Base-by-base conservation (phyloP, 2,329 filamentous ascomycete genomes). In the Ceratocystis smalleyi region DNA sequence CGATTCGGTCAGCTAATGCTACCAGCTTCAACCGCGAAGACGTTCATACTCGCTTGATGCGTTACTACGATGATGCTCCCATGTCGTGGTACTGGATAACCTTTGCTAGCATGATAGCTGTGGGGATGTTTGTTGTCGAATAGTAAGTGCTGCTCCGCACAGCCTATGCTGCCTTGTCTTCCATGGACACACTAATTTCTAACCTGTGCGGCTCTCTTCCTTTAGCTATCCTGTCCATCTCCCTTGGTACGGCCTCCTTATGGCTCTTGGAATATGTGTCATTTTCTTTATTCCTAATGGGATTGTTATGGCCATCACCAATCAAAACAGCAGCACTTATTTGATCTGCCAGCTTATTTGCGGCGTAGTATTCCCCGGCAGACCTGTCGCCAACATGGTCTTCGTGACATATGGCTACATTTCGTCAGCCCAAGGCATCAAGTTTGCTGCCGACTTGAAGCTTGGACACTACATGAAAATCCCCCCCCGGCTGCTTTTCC, bases 361-460 rank as follows among this genome's bases (percentile, higher is more conserved):
- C 68, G 90, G 90, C 63, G 84, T 82, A 61, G 79, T 90, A 17
- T 95, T 95, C 72, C 89, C 89, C 0, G 90, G 90, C 32, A 85
- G 87, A 0, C 90, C 90, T 0, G 88, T 95, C 10, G 90, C 89
- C 61, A 94, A 95, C 73, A 95, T 95, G 90, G 88, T 95, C 43
- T 95, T 95, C 70, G 89, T 92, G 59, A 94, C 89, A 0, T 95
- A 94, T 72, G 89, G 89, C 67, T 95, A 94, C 74, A 94, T 94
- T 71, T 91, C 88, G 3, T 91, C 88, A 0, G 88, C 89, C 0
- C 90, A 95, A 75, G 90, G 90, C 32, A 87, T 95, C 73, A 94
- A 95, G 71, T 95, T 95, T 71, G 87, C 88, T 1, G 86, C 88
- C 1, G 90, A 95, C 72, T 79, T 95, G 61, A 95, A 95, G 74